phyloP scores from a whole-genome alignment of 2,329 filamentous ascomycete species.

The Sporothrix mexicana region DNA sequence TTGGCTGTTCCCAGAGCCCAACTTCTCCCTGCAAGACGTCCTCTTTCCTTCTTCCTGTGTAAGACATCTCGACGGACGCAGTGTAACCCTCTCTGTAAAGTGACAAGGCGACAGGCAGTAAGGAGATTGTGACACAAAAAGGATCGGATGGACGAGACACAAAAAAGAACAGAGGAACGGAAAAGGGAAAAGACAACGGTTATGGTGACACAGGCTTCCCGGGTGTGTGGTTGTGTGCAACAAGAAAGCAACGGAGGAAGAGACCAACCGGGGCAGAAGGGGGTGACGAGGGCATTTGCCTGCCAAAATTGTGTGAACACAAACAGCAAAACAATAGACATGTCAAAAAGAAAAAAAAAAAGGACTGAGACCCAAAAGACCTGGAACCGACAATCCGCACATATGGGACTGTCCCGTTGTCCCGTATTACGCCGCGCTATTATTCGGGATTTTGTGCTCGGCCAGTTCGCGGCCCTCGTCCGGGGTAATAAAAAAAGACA shows the following conservation, averaged over 20 bases:
- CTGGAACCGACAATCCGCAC: slow-evolving; percentile 1
- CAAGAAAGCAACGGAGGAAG: not conserved
- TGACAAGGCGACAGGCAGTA: slow-evolving; percentile 8
- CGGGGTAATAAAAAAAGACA: slow-evolving; percentile 9
- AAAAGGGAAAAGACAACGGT: not conserved
- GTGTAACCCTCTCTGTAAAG: not conserved
- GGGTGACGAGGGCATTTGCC: too few relatives aligned
- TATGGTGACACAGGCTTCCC: not conserved
- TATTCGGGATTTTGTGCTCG: slow-evolving; percentile 9
- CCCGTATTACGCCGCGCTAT: slow-evolving; percentile 18
- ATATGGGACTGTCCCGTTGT: not conserved
- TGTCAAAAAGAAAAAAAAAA: too few relatives aligned
- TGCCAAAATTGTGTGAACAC: too few relatives aligned
- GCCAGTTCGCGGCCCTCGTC: slow-evolving; percentile 27
- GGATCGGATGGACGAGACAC: not conserved
- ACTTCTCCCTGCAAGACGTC: not conserved
- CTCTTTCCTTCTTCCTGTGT: not conserved
- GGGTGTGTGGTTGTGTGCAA: slow-evolving; percentile 25
- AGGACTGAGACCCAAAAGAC: not conserved
- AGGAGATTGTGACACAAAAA: not conserved
- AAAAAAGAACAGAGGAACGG: not conserved
- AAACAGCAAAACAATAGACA: not conserved
- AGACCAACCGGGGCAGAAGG: not conserved
- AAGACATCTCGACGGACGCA: slow-evolving; percentile 2
- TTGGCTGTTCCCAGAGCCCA: not conserved